Conservation (phyloP, 2,329 filamentous ascomycete genomes). For the Ophiostoma himal-ulmi region DNA sequence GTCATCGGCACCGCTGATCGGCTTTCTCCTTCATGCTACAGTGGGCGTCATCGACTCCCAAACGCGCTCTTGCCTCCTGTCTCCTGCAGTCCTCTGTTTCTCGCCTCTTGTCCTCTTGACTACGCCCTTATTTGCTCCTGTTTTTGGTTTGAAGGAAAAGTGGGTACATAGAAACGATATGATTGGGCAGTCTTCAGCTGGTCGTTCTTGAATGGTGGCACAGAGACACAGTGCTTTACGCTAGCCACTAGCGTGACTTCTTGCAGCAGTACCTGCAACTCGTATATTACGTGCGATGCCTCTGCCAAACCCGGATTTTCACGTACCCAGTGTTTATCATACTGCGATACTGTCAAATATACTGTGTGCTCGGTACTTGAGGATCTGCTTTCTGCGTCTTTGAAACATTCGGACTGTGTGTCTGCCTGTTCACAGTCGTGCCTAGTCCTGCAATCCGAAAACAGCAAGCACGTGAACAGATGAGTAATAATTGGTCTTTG, state of each 20-base stretch:
- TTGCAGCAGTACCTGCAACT: neutral
- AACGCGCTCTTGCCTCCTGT: conserved; percentile 18
- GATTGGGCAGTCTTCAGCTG: conserved; percentile 16
- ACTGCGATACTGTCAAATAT: neutral
- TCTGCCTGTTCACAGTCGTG: neutral
- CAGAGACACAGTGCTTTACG: conserved; percentile 20
- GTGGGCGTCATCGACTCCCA: conserved; percentile 16
- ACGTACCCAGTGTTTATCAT: conserved; percentile 11
- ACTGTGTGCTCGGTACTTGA: conserved; percentile 20
- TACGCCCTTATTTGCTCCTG: neutral
- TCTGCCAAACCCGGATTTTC: neutral
- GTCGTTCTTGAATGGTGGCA: conserved; percentile 10
- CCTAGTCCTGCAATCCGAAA: neutral
- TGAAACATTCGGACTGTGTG: conserved; percentile 2
- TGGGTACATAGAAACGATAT: neutral
- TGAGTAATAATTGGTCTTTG: neutral
- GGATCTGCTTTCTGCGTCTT: neutral
- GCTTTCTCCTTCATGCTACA: conserved; percentile 23
- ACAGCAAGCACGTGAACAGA: neutral
- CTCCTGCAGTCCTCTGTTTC: conserved; percentile 14
- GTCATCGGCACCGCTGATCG: conserved; percentile 34
- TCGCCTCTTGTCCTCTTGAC: conserved; percentile 1
- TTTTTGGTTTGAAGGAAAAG: conserved; percentile 14
- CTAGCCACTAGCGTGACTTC: conserved; percentile 20
- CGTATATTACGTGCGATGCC: neutral